Conservation (phyloP, 1,139 yeast species). For the Tardiomyces digboiensis region DNA sequence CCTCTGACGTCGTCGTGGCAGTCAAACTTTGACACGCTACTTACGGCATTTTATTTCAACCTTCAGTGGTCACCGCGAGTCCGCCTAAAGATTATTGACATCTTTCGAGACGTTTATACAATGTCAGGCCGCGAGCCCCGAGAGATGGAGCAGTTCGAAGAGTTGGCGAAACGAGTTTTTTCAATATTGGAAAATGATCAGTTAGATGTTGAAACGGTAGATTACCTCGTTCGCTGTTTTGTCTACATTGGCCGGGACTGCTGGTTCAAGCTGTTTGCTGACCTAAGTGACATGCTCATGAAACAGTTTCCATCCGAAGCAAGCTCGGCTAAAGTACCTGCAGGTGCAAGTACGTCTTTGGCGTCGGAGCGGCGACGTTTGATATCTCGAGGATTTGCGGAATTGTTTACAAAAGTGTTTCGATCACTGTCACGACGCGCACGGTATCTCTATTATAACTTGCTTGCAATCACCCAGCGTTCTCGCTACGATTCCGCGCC, state of each 20-base stretch:
- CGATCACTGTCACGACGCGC: constrained; percentile 23
- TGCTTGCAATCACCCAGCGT: constrained; percentile 9
- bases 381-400: constrained; percentile 29
- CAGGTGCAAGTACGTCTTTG: neutral
- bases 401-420: constrained; percentile 25
- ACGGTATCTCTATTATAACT: constrained; percentile 19
- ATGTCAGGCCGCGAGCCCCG: neutral
- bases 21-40: constrained; percentile 35
- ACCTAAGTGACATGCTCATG: constrained; percentile 9
- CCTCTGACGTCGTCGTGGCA: constrained; percentile 47
- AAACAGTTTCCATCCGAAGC: constrained; percentile 5
- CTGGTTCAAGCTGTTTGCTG: constrained; percentile 7
- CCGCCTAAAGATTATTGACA: constrained; percentile 33
- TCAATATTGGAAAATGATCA: neutral
- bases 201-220: neutral
- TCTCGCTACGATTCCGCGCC: constrained; percentile 18
- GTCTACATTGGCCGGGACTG: constrained; percentile 11
- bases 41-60: constrained; percentile 38
- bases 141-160: neutral
- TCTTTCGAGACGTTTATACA: constrained; percentile 33
- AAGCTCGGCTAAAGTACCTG: neutral
- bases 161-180: neutral
- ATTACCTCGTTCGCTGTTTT: constrained; percentile 3
- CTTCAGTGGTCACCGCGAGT: constrained; percentile 25
- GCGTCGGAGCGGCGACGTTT: constrained; percentile 7